Evolutionary conservation across 2,329 filamentous ascomycete species (phyloP).

Genomic region (Xylaria sp.): DNA sequence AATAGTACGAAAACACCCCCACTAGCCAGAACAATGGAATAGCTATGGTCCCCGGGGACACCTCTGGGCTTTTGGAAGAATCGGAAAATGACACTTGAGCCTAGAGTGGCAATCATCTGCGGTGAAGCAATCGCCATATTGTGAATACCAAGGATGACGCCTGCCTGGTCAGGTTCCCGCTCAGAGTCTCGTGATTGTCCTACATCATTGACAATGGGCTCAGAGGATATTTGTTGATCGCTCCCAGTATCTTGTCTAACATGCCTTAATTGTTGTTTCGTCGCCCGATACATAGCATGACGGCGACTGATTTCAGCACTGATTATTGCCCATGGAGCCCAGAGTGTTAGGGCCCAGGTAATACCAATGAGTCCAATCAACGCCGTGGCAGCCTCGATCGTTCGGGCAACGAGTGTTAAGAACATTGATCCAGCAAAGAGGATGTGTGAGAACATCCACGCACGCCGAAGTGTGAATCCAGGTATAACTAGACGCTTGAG

Average conservation of each 20-base stretch:
- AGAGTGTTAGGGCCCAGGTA: slow-evolving; percentile 91
- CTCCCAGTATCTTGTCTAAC: slow-evolving; percentile 36
- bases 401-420: slow-evolving; percentile 80
- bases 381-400: slow-evolving; percentile 75
- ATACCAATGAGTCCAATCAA: slow-evolving; percentile 86
- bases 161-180: slow-evolving; percentile 77
- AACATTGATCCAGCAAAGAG: slow-evolving; percentile 86
- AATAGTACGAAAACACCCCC: slow-evolving; percentile 82
- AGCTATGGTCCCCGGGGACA: slow-evolving; percentile 83
- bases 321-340: slow-evolving; percentile 96
- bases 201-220: slow-evolving; percentile 47
- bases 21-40: slow-evolving; percentile 85
- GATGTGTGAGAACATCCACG: slow-evolving; percentile 88
- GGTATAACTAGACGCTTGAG: slow-evolving; percentile 77
- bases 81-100: slow-evolving; percentile 85
- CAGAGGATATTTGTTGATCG: slow-evolving; percentile 35
- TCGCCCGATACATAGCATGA: slow-evolving; percentile 67
- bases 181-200: slow-evolving; percentile 60
- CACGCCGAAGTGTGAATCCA: slow-evolving; percentile 84
- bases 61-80: slow-evolving; percentile 88
- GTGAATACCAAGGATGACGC: slow-evolving; percentile 92
- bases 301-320: slow-evolving; percentile 89
- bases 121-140: slow-evolving; percentile 94
- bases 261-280: slow-evolving; percentile 48
- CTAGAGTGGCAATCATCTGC: slow-evolving; percentile 88